Base-by-base conservation (phyloP, 306 rosid genomes). In the Dryas octopetala region DNA sequence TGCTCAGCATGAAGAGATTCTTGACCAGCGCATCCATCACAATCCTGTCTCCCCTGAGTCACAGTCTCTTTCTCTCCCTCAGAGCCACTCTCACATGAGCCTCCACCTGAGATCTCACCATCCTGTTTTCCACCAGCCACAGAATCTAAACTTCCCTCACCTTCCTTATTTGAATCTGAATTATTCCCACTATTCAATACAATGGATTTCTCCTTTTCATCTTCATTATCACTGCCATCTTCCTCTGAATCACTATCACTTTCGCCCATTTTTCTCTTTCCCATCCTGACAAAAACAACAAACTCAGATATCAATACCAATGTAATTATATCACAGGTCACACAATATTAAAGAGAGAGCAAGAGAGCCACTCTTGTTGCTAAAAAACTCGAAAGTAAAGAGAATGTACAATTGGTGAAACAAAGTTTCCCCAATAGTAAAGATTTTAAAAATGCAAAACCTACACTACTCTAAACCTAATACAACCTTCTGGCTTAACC, bases 171-270 rank as follows among this genome's bases (percentile, higher is more conserved):
- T 28, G 83, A 83, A 73, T 85, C 91, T 8, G 90, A 86, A 46
- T 65, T 86, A 70, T 78, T 79, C 76, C 69, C 92, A 47, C 64
- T 81, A 70, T 85, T 84, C 44, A 85, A 85, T 6, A 96, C 74
- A 60, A 73, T 47, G 0, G 97, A 88, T 82, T 86, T 84, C 82
- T 85, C 93, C 6, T 63, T 74, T 76, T 76, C 87, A 66, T 68
- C 86, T 66, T 85, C 89, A 23, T 59, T 66, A 26, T 76, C 88
- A 43, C 83, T 74, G 14, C 70, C 84, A 55, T 79, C 89, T 6
- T 76, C 91, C 66, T 90, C 95, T 0, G 92, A 79, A 80, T 84
- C 99, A 47, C 86, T 83, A 48, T 90, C 98, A 80, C 87, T 88
- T 81, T 78, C 92, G 73, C 85, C 88, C 79, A 88, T 2, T 77